phyloP scores from a whole-genome alignment of 2,329 filamentous ascomycete genomes.

The Ceratocystis smalleyi region DNA sequence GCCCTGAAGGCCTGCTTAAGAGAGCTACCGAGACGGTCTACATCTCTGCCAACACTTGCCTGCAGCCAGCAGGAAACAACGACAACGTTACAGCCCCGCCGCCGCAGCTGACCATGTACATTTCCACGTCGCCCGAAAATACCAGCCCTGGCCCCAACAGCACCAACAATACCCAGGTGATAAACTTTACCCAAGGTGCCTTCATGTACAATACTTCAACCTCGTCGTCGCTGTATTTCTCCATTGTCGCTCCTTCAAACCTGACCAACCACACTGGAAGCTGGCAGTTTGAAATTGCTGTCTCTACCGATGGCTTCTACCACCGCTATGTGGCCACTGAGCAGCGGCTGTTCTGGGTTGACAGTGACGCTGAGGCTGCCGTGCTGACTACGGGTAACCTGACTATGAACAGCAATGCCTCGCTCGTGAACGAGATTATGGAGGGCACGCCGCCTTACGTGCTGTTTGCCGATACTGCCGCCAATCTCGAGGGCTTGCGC shows the following conservation, averaged over 20 bases:
- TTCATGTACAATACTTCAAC: slow-evolving; percentile 47
- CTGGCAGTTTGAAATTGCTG: slow-evolving; percentile 71
- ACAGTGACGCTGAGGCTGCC: slow-evolving; percentile 66
- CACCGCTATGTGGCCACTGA: slow-evolving; percentile 42
- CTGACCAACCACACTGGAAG: slow-evolving; percentile 43
- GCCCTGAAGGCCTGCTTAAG: slow-evolving; percentile 8
- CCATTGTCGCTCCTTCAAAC: slow-evolving; percentile 54
- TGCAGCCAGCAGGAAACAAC: slow-evolving; percentile 42
- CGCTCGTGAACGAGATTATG: slow-evolving; percentile 32
- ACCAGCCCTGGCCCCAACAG: slow-evolving; percentile 49
- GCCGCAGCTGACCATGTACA: slow-evolving; percentile 62
- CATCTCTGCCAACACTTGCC: slow-evolving; percentile 74
- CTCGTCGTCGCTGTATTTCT: slow-evolving; percentile 56
- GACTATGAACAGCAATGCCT: slow-evolving; percentile 38
- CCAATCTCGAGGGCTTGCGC: slow-evolving; percentile 50
- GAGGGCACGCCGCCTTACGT: slow-evolving; percentile 46
- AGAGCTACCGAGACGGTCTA: slow-evolving; percentile 37
- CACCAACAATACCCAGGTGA: slow-evolving; percentile 20
- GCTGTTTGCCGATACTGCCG: slow-evolving; percentile 57
- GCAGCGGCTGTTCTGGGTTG: slow-evolving; percentile 52
- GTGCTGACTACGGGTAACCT: slow-evolving; percentile 65
- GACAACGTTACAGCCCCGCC: slow-evolving; percentile 24
- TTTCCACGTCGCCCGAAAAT: slow-evolving; percentile 52
- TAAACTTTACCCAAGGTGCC: slow-evolving; percentile 52
- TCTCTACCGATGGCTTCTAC: slow-evolving; percentile 64